These are phyloP conservation scores for Phellinidium pouzarii DNA, from an alignment of 1,284 basidiomycete species.

Conservation along the genomic window DNA sequence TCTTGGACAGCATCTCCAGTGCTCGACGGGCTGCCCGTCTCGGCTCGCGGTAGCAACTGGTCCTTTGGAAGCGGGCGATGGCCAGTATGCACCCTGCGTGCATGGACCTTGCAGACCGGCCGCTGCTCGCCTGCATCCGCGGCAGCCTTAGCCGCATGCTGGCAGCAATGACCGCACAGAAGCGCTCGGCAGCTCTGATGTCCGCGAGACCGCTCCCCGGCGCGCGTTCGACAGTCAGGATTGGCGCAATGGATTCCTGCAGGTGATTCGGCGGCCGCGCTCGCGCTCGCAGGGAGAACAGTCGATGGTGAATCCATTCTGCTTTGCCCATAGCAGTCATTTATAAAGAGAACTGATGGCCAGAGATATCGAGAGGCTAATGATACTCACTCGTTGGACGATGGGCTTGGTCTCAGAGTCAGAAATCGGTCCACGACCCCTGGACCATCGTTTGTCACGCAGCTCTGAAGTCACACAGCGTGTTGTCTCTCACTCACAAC, in stretches of 20 bases:
- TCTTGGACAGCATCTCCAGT: constrained; percentile 5
- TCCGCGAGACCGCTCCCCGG: constrained; percentile 18
- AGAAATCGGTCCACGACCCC: neutral
- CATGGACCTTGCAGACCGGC: constrained; percentile 19
- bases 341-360: neutral
- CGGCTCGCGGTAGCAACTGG: neutral
- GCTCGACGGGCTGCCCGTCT: neutral
- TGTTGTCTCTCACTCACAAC: no score
- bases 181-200: constrained; percentile 18
- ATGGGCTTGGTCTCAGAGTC: neutral
- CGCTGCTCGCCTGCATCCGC: constrained; percentile 18
- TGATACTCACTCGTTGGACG: neutral
- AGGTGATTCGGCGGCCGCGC: constrained; percentile 7
- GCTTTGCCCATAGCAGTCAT: neutral
- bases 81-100: constrained; percentile 16
- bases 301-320: neutral
- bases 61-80: constrained; percentile 14
- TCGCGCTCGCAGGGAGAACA: neutral
- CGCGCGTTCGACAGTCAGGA: constrained; percentile 16
- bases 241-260: constrained; percentile 18
- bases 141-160: constrained; percentile 11
- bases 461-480: no score
- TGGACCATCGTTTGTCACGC: no score
- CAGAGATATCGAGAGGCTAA: neutral
- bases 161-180: constrained; percentile 19